Evolutionary conservation across 805 yeast species (phyloP), one percentile per base, ranked within the genome.

Genomic region (Candida alai): DNA sequence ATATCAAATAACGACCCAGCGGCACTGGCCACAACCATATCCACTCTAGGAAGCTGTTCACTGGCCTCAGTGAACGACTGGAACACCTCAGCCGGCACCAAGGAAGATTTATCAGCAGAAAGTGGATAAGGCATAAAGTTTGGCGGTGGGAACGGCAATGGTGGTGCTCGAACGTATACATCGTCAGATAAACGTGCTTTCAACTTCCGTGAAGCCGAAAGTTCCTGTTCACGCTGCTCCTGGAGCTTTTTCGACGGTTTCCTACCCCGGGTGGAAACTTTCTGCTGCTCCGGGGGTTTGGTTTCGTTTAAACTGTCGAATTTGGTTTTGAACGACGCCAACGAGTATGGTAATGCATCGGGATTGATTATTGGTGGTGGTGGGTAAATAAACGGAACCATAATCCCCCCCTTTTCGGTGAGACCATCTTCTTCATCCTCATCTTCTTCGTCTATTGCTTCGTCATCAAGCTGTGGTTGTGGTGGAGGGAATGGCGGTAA

Each of bases 1-100:
- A 66, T 46, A 26, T 66, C 73, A 38, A 46, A 52, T 24, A 66
- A 53, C 18, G 70, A 58, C 6, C 70, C 71, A 0, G 73, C 71
- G 6, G 73, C 73, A 42, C 69, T 62, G 11, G 73, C 73, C 5
- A 64, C 53, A 11, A 65, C 69, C 73, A 66, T 66, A 35, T 66
- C 70, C 10, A 57, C 55, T 25, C 70, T 43, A 2, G 71, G 71
- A 16, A 65, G 46, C 16, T 52, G 35, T 24, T 55, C 51, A 43
- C 52, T 55, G 3, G 71, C 73, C 12, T 56, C 61, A 14, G 65
- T 39, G 35, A 65, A 58, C 17, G 54, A 48, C 3, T 43, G 41
- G 37, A 66, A 63, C 8, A 65, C 66, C 14, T 63, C 68, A 11
- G 31, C 40, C 1, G 73, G 71, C 2, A 54, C 45, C 19, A 63